These are phyloP conservation scores for Termitomyces sp. DNA, from an alignment of 1,284 basidiomycete genomes.

Conservation along the genomic window DNA sequence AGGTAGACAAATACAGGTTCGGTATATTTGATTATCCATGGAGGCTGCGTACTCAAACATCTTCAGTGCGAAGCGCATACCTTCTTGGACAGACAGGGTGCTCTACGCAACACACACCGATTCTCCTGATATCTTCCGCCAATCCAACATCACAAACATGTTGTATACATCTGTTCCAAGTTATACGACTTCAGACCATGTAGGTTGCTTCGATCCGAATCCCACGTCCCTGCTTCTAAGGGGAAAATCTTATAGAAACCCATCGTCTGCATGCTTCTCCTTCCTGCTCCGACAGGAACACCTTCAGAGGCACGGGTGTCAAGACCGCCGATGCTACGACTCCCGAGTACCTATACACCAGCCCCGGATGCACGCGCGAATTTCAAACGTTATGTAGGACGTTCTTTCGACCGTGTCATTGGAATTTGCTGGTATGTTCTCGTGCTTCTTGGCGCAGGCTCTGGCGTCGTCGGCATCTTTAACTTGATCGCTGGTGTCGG, in stretches of 20 bases:
- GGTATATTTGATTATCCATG: background rate
- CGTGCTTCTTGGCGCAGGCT: conserved; percentile 72
- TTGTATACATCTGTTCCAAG: conserved; percentile 73
- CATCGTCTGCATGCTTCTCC: conserved; percentile 54
- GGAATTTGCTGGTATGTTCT: conserved; percentile 75
- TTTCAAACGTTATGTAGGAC: conserved; percentile 60
- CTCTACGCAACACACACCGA: conserved; percentile 83
- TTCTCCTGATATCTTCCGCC: conserved; percentile 43
- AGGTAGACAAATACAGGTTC: conserved; percentile 77
- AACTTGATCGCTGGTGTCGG: conserved; percentile 62
- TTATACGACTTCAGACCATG: conserved; percentile 75
- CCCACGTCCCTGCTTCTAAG: conserved; percentile 2
- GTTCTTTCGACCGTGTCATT: conserved; percentile 63
- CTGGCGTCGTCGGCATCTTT: conserved; percentile 55
- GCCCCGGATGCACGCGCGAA: conserved; percentile 45
- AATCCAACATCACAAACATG: conserved; percentile 55
- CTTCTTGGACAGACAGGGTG: conserved; percentile 95
- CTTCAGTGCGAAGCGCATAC: conserved; percentile 66
- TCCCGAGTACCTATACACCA: conserved; percentile 48
- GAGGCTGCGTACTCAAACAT: conserved; percentile 4
- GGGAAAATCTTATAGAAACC: conserved; percentile 50
- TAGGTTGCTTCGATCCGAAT: conserved; percentile 26
- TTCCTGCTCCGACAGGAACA: conserved; percentile 36
- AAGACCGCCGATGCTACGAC: conserved; percentile 38
- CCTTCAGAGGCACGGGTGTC: background rate